A percentile compares a stretch with the other conserved stretches of the same genome.
Evolutionary conservation across 805 yeast genomes (phyloP).

Genomic region (Lipomyces spencermartinsiae): DNA sequence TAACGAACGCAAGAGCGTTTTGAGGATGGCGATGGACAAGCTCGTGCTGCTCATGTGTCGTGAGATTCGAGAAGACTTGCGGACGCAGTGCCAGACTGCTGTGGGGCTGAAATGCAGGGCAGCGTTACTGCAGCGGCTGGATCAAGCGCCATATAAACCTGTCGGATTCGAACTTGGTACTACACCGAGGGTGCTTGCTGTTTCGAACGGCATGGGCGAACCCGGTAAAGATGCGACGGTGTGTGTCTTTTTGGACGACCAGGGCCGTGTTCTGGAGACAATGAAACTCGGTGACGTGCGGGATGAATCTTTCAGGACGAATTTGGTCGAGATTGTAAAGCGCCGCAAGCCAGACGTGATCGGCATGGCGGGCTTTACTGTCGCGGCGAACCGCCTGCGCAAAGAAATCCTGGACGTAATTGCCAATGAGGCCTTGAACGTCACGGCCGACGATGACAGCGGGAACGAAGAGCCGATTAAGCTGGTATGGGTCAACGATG

Average conservation of each 20-base stretch:
- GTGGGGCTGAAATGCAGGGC: constrained; percentile 74
- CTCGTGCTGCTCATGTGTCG: constrained; percentile 70
- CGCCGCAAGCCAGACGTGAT: constrained; percentile 84
- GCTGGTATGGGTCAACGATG: constrained; percentile 87
- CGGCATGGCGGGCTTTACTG: constrained; percentile 87
- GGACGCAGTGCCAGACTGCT: constrained; percentile 74
- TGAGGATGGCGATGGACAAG: constrained; percentile 70
- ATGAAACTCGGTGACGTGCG: constrained; percentile 80
- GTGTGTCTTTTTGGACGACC: constrained; percentile 78
- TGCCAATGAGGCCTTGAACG: constrained; percentile 56
- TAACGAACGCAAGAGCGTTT: constrained; percentile 67
- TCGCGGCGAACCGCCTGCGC: constrained; percentile 63
- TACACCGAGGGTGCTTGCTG: constrained; percentile 78
- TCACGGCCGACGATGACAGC: constrained; percentile 44
- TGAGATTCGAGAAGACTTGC: constrained; percentile 81
- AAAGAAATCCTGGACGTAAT: constrained; percentile 54
- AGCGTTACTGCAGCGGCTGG: constrained; percentile 70
- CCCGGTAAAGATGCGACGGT: constrained; percentile 82
- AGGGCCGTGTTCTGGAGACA: constrained; percentile 77
- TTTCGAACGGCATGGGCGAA: constrained; percentile 87
- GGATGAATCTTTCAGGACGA: constrained; percentile 67
- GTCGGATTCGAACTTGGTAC: constrained; percentile 75
- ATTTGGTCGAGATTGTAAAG: constrained; percentile 64
- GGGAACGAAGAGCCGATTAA: constrained; percentile 58
- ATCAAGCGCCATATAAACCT: constrained; percentile 94